phyloP scores from a whole-genome alignment of 176 grass and related monocot genomes.

The Alopecurus myosuroides region DNA sequence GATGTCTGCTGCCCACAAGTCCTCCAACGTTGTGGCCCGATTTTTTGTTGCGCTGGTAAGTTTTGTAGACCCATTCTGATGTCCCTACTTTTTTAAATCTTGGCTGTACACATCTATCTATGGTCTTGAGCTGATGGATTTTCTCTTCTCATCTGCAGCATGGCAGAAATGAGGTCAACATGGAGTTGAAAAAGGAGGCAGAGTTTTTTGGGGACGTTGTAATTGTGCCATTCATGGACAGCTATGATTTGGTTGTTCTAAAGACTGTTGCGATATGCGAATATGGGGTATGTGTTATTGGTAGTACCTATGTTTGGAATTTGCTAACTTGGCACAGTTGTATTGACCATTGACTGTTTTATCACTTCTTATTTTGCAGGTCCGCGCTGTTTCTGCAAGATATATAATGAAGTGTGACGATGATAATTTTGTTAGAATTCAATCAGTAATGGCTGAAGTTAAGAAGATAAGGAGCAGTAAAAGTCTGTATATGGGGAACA shows the following conservation, averaged over 20 bases:
- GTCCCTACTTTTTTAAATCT: background rate
- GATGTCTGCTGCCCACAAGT: conserved; percentile 69
- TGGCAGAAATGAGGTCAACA: conserved; percentile 78
- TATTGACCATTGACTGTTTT: background rate
- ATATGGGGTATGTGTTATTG: conserved; percentile 72
- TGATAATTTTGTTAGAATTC: conserved; percentile 91
- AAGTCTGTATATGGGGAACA: conserved; percentile 87
- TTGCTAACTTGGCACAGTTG: background rate
- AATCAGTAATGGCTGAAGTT: conserved; percentile 69
- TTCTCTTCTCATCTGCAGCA: conserved; percentile 49
- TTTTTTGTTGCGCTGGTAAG: conserved; percentile 99
- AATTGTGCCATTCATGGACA: conserved; percentile 93
- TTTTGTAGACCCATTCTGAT: conserved; percentile 12
- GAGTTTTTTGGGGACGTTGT: conserved; percentile 94
- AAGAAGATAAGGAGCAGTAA: conserved; percentile 46
- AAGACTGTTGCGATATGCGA: conserved; percentile 97
- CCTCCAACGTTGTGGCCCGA: conserved; percentile 58
- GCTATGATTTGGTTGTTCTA: conserved; percentile 92
- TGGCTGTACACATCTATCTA: background rate
- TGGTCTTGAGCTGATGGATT: conserved; percentile 22
- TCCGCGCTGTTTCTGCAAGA: conserved; percentile 60
- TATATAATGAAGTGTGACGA: conserved; percentile 99
- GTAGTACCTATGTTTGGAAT: background rate
- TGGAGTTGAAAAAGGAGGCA: conserved; percentile 82
- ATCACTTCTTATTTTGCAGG: too few relatives aligned